Conservation (phyloP, 2,329 filamentous ascomycete species). For the Hymenoscyphus fructigenus region DNA sequence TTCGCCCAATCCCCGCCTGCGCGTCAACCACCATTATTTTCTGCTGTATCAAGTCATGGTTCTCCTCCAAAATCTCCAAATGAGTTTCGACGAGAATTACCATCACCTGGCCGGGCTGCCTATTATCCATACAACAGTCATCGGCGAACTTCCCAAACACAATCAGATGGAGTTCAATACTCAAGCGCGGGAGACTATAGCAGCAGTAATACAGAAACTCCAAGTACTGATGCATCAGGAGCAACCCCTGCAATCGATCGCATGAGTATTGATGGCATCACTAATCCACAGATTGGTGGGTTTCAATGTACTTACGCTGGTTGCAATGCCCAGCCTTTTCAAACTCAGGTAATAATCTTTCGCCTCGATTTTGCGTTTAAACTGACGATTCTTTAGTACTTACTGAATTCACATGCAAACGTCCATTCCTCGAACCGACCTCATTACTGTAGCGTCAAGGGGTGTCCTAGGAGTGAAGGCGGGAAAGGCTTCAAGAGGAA, state of each 20-base stretch:
- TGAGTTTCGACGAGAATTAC: constrained; percentile 44
- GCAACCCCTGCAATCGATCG: constrained; percentile 50
- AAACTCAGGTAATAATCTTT: constrained; percentile 58
- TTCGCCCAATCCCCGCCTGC: constrained; percentile 35
- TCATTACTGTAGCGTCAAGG: constrained; percentile 63
- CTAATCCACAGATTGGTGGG: constrained; percentile 51
- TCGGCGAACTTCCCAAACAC: constrained; percentile 33
- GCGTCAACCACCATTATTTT: constrained; percentile 27
- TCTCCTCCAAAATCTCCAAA: constrained; percentile 36
- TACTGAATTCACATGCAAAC: constrained; percentile 73
- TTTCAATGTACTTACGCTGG: constrained; percentile 61
- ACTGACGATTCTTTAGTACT: constrained; percentile 45
- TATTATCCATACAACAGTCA: constrained; percentile 22
- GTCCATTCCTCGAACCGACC: constrained; percentile 66
- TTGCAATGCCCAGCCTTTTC: constrained; percentile 72
- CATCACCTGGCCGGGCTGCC: constrained; percentile 34
- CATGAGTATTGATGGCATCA: constrained; percentile 59
- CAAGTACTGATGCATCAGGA: constrained; percentile 46
- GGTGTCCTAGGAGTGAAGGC: constrained; percentile 61
- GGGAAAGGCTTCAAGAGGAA: constrained; percentile 71
- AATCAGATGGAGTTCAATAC: constrained; percentile 29
- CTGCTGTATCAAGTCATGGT: constrained; percentile 25
- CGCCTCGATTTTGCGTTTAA: background rate
- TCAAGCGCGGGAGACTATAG: constrained; percentile 30
- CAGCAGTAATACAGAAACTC: constrained; percentile 44